phyloP scores from a whole-genome alignment of 768 basidiomycete species.

The Suillus occidentalis region DNA sequence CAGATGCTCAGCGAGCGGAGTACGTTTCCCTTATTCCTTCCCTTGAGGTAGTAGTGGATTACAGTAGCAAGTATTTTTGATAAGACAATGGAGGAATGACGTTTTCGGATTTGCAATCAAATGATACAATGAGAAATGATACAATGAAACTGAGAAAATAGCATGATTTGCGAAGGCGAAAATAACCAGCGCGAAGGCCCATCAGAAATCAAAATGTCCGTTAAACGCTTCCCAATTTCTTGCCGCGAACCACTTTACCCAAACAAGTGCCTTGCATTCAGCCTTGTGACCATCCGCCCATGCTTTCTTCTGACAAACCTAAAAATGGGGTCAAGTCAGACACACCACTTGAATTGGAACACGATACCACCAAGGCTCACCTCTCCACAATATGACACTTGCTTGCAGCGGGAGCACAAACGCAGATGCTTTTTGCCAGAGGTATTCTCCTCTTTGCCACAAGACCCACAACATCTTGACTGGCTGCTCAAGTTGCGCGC shows the following conservation, averaged over 20 bases:
- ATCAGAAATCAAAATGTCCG: background rate
- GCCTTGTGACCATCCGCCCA: background rate
- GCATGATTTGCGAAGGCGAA: background rate
- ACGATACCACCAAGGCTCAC: background rate
- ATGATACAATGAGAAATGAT: background rate
- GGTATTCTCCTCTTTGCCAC: background rate
- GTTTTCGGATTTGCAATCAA: background rate
- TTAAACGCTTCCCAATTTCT: background rate
- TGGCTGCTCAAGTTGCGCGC: background rate
- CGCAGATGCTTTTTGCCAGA: background rate
- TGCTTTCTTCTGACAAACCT: constrained; percentile 2
- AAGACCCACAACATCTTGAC: background rate
- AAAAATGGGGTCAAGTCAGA: background rate
- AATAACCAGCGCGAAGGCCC: too few relatives aligned
- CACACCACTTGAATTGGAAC: too few relatives aligned
- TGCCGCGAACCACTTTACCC: background rate
- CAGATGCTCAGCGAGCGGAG: constrained; percentile 14
- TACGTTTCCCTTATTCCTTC: constrained; percentile 20
- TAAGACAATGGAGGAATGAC: background rate
- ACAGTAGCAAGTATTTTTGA: background rate
- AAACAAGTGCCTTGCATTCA: background rate
- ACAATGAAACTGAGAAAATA: background rate
- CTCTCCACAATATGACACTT: constrained; percentile 2
- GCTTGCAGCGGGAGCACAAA: background rate
- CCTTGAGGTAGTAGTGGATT: constrained; percentile 8